Base-by-base conservation (phyloP, 768 basidiomycete species). In the Obba rivulosa region DNA sequence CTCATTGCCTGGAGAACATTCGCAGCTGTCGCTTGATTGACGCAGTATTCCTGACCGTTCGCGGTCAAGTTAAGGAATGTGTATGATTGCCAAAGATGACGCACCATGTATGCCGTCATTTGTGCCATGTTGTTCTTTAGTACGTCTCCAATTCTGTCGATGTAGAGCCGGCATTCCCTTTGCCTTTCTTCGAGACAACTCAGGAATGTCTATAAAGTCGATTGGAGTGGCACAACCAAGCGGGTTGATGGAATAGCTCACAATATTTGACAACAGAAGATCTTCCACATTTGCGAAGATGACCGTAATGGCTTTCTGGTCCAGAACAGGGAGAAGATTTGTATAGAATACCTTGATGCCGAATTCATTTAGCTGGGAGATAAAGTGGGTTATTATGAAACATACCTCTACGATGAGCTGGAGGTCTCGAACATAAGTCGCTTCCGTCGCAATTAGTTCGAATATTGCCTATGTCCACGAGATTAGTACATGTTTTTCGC, bases 231-330 rank as follows among this genome's bases (percentile, higher is more conserved):
- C 5, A 43, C n/a, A 16, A 25, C 5, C 20, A n/a, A 10, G 10
- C 25, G 48, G 10, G 14, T 34, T 39, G 16, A n/a, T 8, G 21
- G 41, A 9, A 7, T 1, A 0, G 55, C 80, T 52, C 57, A 87
- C 89, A 10, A 91, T 95, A 57, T 95, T 94, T 36, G 82, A 86
- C 24, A 97, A 66, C 3, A 97, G 71, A 42, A 97, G 83, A 57
- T 97, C 94, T 61, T 98, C 94, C 20, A 97, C 75, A 57, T 98
- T 98, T 4, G 87, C 87, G 59, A 97, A 98, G 16, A 98, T 81
- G 39, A 85, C 85, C 2, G 78, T 83, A 17, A 85, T 76, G 4
- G 89, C 88, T 59, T 89, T 89, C 48, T 74, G 71, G 3, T 88
- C 85, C 7, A 97, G 70, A 14, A 88, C 62, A 0, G 77, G 69